Evolutionary conservation across 2,329 filamentous ascomycete genomes (phyloP).

Genomic region (Chaetomiaceae sp.): DNA sequence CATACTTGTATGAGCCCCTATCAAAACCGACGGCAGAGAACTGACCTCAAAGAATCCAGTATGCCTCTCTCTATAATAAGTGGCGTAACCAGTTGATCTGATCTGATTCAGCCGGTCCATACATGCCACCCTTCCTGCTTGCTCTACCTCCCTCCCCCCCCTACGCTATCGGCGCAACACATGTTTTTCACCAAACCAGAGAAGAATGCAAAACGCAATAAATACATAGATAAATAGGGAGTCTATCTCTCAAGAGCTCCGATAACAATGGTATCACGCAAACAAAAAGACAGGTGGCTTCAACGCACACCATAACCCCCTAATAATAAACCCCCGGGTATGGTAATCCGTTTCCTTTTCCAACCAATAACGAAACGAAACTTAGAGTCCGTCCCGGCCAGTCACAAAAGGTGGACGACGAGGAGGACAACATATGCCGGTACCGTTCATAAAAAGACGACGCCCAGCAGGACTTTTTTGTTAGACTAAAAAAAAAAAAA

Average conservation of each 20-base stretch:
- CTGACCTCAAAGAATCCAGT: background rate
- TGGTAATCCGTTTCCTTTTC: too few species aligned
- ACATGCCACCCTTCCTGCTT: background rate
- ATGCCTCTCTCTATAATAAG: background rate
- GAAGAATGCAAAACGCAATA: background rate
- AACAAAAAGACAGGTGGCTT: background rate
- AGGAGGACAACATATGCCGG: background rate
- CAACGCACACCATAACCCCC: too few species aligned
- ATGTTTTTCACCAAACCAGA: too few species aligned
- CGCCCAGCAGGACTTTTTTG: background rate
- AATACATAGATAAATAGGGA: background rate
- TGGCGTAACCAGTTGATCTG: background rate
- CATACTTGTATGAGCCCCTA: too few species aligned
- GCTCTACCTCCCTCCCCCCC: too few species aligned
- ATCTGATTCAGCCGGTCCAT: background rate
- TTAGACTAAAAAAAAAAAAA: background rate
- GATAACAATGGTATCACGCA: conserved; percentile 2
- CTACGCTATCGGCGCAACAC: too few species aligned
- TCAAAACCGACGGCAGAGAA: too few species aligned
- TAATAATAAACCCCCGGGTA: too few species aligned
- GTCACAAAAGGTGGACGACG: background rate
- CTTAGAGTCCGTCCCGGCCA: background rate
- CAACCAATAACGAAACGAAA: too few species aligned
- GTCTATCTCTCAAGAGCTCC: background rate
- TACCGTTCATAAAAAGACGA: background rate